These are phyloP conservation scores for Bromus sterilis DNA, from an alignment of 176 grass and related monocot genomes.

Conservation along the genomic window DNA sequence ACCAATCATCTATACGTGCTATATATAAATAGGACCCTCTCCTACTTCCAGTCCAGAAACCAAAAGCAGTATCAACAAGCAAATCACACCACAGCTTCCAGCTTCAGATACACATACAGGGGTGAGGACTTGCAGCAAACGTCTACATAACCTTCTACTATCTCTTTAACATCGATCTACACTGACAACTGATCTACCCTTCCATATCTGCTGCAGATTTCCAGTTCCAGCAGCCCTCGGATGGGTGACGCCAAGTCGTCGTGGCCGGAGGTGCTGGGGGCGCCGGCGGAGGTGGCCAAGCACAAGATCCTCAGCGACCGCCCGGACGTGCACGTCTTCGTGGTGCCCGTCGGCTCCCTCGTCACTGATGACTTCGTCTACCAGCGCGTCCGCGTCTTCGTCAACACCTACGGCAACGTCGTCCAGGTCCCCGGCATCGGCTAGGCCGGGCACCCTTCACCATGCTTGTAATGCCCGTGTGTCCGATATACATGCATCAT, in stretches of 20 bases:
- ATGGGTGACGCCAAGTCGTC: slow-evolving; percentile 13
- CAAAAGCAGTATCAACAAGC: not conserved
- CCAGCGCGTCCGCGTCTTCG: slow-evolving; percentile 25
- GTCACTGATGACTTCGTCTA: not conserved
- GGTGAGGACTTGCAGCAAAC: not conserved
- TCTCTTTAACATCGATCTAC: not conserved
- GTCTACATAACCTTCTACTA: not conserved
- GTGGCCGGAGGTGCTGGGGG: slow-evolving; percentile 26
- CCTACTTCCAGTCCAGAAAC: not conserved
- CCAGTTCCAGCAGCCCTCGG: not conserved
- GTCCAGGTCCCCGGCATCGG: not conserved
- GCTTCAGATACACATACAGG: too few species aligned
- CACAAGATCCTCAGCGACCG: slow-evolving; percentile 16
- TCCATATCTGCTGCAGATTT: not conserved
- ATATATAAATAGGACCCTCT: not conserved
- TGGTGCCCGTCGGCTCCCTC: not conserved
- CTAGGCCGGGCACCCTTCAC: not conserved
- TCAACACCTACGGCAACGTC: not conserved
- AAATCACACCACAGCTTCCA: not conserved
- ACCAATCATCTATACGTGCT: not conserved
- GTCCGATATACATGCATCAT: not conserved
- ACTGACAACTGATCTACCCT: not conserved
- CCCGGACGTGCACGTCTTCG: not conserved
- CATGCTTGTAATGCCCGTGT: not conserved
- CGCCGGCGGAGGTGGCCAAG: slow-evolving; percentile 15